Evolutionary conservation across 2,329 filamentous ascomycete species (phyloP).

Genomic region (Alternaria tenuissima): DNA sequence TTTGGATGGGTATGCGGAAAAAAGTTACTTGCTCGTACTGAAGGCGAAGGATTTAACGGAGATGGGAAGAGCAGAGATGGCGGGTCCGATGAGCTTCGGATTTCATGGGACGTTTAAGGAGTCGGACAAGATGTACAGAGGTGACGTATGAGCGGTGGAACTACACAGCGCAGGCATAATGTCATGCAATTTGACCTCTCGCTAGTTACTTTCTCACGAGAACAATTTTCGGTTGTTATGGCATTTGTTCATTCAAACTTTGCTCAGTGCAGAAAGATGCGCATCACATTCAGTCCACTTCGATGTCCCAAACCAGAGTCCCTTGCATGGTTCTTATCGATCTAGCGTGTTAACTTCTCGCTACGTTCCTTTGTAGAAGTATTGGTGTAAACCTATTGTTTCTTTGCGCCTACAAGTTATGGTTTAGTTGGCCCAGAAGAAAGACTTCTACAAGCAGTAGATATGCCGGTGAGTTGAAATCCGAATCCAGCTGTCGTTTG

Average conservation of each 20-base stretch:
- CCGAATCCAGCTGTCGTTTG: too few relatives aligned
- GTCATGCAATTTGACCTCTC: too few relatives aligned
- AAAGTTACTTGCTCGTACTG: slow-evolving; percentile 72
- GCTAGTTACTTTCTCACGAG: neutral
- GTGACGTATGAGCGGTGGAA: slow-evolving; percentile 17
- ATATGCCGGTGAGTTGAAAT: too few relatives aligned
- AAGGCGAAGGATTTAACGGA: slow-evolving; percentile 70
- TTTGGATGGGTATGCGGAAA: slow-evolving; percentile 66
- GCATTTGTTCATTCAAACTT: neutral
- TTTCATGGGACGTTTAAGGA: slow-evolving; percentile 69
- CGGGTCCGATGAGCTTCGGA: slow-evolving; percentile 67
- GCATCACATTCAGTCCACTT: neutral
- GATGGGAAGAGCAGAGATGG: slow-evolving; percentile 69
- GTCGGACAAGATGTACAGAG: slow-evolving; percentile 12
- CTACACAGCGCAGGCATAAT: neutral
- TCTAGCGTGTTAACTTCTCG: neutral
- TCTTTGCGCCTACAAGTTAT: too few relatives aligned
- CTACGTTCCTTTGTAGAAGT: too few relatives aligned
- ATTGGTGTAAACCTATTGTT: too few relatives aligned
- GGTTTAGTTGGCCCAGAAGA: too few relatives aligned
- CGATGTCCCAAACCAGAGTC: neutral
- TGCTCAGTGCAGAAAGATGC: neutral
- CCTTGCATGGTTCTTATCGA: neutral
- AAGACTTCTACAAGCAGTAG: too few relatives aligned
- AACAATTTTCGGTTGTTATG: neutral